Evolutionary conservation across 164 flowering plant species (phyloP), one percentile per base, ranked within the genome.

Genomic region (Euptelea pleiosperma): DNA sequence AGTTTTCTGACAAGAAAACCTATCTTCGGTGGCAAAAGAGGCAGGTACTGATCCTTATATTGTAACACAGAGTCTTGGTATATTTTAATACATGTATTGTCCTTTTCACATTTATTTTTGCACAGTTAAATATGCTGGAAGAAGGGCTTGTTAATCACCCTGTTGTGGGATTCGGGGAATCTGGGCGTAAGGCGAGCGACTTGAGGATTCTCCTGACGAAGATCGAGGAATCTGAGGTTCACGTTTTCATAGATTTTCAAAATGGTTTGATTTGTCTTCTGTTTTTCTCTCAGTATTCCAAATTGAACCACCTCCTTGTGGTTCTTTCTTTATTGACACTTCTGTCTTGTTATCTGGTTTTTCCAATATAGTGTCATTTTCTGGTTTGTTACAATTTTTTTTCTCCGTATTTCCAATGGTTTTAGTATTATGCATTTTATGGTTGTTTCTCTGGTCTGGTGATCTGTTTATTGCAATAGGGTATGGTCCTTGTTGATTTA

Each of bases 201-300:
- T 60, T 91, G 66, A 80, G 85, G 71, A 71, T 64, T 68, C 83
- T 94, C 57, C 70, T 91, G 72, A 77, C 73, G 45, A 93, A 81
- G 77, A 88, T 94, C 53, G 96, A 94, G 78, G 97, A 94, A 72
- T 85, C 99, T 61, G 99, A 94, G 95, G 99, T 93, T 49, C 52
- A 62, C 63, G 14, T 42, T 46, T 52, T 46, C 26, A 21, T 22
- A 24, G 34, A 24, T 41, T 18, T 9, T 37, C 59, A 1, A 36
- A 35, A 41, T 12, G 10, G 26, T 26, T 30, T 39, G 8, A 46
- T 48, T 45, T 50, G 41, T 57, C 14, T 15, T 44, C 18, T 33
- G 8, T 47, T 8, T 59, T 18, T 36, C 8, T 34, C 11, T 25
- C 18, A 8, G 19, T 30, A 53, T 53, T 19, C 29, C 29, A 35